These are phyloP conservation scores for Cucurbita ficifolia DNA, from an alignment of 306 rosid genomes.

Conservation along the genomic window DNA sequence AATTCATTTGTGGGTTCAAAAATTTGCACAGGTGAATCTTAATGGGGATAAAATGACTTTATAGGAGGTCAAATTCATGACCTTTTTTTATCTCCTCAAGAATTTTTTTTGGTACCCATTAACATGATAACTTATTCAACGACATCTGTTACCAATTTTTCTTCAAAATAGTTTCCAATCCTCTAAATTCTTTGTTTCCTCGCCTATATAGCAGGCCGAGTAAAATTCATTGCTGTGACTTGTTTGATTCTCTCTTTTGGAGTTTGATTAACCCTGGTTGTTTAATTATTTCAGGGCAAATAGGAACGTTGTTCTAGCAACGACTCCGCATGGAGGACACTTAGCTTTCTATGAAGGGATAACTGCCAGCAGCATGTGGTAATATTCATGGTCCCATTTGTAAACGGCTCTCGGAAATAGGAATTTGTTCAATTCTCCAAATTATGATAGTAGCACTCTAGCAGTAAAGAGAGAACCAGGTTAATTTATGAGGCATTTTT, in stretches of 20 bases:
- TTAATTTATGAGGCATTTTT: not conserved
- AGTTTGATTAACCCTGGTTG: not conserved
- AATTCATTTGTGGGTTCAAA: not conserved
- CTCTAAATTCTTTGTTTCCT: not conserved
- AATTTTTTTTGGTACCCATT: slow-evolving; percentile 9
- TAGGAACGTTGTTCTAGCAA: slow-evolving; percentile 10
- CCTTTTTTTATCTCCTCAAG: not conserved
- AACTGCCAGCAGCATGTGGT: slow-evolving; percentile 9
- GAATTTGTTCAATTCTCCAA: not conserved
- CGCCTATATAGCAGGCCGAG: not conserved
- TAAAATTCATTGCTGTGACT: not conserved
- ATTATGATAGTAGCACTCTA: not conserved
- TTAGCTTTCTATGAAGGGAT: slow-evolving; percentile 11
- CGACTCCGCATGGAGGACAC: slow-evolving; percentile 11
- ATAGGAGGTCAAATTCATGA: not conserved
- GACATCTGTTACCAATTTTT: not conserved
- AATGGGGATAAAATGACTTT: not conserved
- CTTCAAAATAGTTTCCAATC: not conserved
- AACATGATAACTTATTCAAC: not conserved
- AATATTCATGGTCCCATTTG: not conserved
- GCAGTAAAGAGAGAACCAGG: not conserved
- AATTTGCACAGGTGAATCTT: not conserved
- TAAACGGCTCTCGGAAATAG: not conserved
- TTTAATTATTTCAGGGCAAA: slow-evolving; percentile 9
- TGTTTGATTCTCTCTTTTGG: not conserved